Base-by-base conservation (phyloP, 805 yeast genomes). In the Kodamaea hsintzibuensis region DNA sequence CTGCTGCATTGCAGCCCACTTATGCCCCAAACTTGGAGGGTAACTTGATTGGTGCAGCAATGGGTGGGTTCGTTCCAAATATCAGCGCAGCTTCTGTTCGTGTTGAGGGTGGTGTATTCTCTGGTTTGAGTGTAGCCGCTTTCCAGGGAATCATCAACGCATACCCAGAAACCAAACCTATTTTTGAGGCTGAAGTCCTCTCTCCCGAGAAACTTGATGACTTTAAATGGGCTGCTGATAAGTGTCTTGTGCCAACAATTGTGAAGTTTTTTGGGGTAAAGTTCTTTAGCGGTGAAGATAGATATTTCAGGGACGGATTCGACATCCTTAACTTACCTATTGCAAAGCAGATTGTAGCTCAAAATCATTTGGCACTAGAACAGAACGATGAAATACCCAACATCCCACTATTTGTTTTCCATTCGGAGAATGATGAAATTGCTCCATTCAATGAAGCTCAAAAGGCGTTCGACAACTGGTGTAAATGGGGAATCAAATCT, bases 41-140 rank as follows among this genome's bases (percentile, higher is more conserved):
- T 8, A 48, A 47, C 18, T 43, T 57, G 39, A 14, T 62, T 57
- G 78, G 76, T 13, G 73, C 63, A 7, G 72, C 72, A 1, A 25
- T 70, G 10, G 77, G 77, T 7, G 77, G 77, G 1, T 62, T 70
- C 60, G 71, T 67, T 10, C 63, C 72, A 13, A 69, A 72, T 49
- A 57, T 71, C 19, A 68, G 70, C 7, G 63, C 62, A 19, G 62
- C 69, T 1, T 62, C 65, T 1, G 57, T 48, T n/a, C 55, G 60
- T 9, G 57, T 62, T n/a, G 71, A 68, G 30, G 71, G 72, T 1
- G 58, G 62, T 4, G 5, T 61, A 0, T 66, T 62, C 30, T 63
- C 73, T 2, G 77, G 75, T 1, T 60, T 73, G 18, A 62, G 62
- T 33, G 65, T 69, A 6, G 51, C 54, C 30, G 73, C 69, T 1